Conservation (phyloP, 495 filamentous ascomycete species). For the Pyrenula massariospora region DNA sequence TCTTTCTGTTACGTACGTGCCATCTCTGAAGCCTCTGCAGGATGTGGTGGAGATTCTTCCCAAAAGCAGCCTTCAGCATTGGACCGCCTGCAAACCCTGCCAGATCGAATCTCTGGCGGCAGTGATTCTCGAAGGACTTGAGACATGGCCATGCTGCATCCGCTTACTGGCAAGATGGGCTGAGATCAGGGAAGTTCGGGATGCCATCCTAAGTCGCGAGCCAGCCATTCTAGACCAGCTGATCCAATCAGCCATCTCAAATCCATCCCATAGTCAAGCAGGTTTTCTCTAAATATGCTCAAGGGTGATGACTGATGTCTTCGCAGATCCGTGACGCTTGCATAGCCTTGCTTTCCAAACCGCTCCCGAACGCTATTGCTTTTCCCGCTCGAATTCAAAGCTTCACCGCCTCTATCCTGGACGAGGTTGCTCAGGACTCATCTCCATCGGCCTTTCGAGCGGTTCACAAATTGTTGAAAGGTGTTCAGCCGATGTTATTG, state of each 20-base stretch:
- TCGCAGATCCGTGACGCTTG: slow-evolving; percentile 27
- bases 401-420: slow-evolving; percentile 16
- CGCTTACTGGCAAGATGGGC: slow-evolving; percentile 27
- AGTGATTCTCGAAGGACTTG: slow-evolving; percentile 30
- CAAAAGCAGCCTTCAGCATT: slow-evolving; percentile 13
- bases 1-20: slow-evolving; percentile 1
- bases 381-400: slow-evolving; percentile 25
- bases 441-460: neutral
- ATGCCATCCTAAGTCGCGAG: slow-evolving; percentile 27
- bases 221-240: slow-evolving; percentile 30
- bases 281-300: slow-evolving; percentile 2
- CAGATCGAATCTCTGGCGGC: slow-evolving; percentile 28
- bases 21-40: slow-evolving; percentile 24
- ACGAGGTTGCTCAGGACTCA: neutral
- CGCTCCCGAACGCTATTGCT: slow-evolving; percentile 20
- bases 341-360: slow-evolving; percentile 27
- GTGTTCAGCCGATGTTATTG: neutral
- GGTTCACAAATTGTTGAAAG: neutral
- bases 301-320: slow-evolving; percentile 2
- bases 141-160: slow-evolving; percentile 26
- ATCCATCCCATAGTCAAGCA: slow-evolving; percentile 19
- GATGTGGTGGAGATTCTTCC: slow-evolving; percentile 12
- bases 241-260: slow-evolving; percentile 22
- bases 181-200: slow-evolving; percentile 20
- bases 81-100: slow-evolving; percentile 34